Percentiles rank a stretch among this genome's conserved stretches.
Conservation (phyloP, 2,329 filamentous ascomycete species). For the Diplodia mutila region DNA sequence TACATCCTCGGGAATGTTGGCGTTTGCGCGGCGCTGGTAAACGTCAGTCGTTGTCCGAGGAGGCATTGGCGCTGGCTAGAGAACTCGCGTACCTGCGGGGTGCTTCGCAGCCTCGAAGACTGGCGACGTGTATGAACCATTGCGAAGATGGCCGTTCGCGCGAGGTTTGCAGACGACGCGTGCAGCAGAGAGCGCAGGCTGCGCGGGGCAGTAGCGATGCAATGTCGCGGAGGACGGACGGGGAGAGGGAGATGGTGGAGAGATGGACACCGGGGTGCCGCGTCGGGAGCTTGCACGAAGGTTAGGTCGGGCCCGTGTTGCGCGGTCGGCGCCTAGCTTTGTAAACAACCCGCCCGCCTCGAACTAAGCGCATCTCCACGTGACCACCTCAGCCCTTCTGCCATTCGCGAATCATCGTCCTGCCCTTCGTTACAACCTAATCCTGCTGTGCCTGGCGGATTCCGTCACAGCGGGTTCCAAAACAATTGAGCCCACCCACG, state of each 20-base stretch:
- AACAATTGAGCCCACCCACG: too few relatives aligned
- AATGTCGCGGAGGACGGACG: neutral
- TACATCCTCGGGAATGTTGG: neutral
- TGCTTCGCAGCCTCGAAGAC: slow-evolving; percentile 24
- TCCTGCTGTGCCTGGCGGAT: slow-evolving; percentile 14
- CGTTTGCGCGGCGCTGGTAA: neutral
- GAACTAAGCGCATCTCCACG: neutral
- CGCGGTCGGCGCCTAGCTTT: neutral
- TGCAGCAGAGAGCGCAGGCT: neutral
- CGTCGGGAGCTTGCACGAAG: neutral
- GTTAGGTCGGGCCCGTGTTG: slow-evolving; percentile 13
- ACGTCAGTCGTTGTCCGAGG: neutral
- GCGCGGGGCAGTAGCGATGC: neutral
- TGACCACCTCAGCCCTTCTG: slow-evolving; percentile 11
- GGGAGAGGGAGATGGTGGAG: slow-evolving; percentile 1
- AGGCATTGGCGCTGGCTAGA: neutral
- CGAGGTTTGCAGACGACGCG: neutral
- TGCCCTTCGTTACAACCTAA: slow-evolving; percentile 1
- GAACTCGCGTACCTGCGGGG: slow-evolving; percentile 9
- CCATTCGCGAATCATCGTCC: slow-evolving; percentile 17
- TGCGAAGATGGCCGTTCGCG: neutral
- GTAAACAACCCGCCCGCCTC: slow-evolving; percentile 18
- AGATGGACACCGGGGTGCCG: slow-evolving; percentile 12
- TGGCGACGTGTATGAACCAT: slow-evolving; percentile 21
- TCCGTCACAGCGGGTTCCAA: too few relatives aligned